These are phyloP conservation scores for Clavulina sp. DNA, from an alignment of 768 basidiomycete genomes.

Conservation along the genomic window DNA sequence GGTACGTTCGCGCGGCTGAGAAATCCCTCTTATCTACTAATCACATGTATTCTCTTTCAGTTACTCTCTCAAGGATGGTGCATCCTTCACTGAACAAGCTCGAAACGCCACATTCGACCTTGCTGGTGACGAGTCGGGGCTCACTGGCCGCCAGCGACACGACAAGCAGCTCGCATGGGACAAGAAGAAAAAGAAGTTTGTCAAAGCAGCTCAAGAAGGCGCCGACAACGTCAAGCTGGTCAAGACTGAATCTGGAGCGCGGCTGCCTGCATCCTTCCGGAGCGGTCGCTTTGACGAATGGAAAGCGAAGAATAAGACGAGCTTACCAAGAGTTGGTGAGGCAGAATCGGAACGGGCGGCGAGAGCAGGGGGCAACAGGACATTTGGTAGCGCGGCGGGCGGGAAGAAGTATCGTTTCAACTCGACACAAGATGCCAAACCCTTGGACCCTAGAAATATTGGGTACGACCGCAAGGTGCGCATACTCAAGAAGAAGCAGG, in stretches of 20 bases:
- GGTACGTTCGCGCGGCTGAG: slow-evolving; percentile 31
- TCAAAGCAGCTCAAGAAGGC: slow-evolving; percentile 68
- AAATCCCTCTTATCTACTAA: neutral
- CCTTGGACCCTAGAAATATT: slow-evolving; percentile 52
- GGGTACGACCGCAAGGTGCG: slow-evolving; percentile 61
- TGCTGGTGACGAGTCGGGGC: slow-evolving; percentile 48
- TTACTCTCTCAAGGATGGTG: slow-evolving; percentile 79
- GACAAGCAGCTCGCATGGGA: slow-evolving; percentile 72
- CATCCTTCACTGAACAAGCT: slow-evolving; percentile 72
- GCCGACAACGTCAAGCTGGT: slow-evolving; percentile 91
- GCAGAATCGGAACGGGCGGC: slow-evolving; percentile 33
- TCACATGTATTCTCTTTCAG: slow-evolving; percentile 22
- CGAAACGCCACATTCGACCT: slow-evolving; percentile 67
- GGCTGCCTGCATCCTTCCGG: slow-evolving; percentile 79
- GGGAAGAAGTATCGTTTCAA: slow-evolving; percentile 55
- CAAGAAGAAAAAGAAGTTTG: slow-evolving; percentile 88
- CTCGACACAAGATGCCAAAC: slow-evolving; percentile 44
- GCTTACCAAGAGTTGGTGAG: slow-evolving; percentile 70
- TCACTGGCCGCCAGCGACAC: slow-evolving; percentile 34
- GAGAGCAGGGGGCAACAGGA: slow-evolving; percentile 12
- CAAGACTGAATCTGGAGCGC: slow-evolving; percentile 78
- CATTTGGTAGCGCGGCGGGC: slow-evolving; percentile 28
- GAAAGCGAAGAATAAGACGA: slow-evolving; percentile 61
- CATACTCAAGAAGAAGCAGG: slow-evolving; percentile 37
- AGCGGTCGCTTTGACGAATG: slow-evolving; percentile 93